Evolutionary conservation across 371 early-diverging fungal genomes (phyloP).

Genomic region (Umbelopsis sp.): DNA sequence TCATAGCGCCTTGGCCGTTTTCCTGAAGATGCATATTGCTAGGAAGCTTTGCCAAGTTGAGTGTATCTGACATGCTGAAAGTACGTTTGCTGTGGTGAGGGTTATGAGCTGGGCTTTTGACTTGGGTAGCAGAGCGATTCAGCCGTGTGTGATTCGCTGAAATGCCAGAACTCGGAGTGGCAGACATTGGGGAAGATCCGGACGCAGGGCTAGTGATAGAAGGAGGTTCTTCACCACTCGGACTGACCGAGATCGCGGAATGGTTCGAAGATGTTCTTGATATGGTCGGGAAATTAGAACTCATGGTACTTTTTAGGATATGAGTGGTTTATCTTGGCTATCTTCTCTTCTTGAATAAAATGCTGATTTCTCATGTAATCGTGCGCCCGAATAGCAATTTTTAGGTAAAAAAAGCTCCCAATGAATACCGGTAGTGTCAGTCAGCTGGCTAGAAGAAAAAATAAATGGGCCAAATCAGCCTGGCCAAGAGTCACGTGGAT

Average conservation of each 20-base stretch:
- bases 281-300: slow-evolving; percentile 15
- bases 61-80: slow-evolving; percentile 11
- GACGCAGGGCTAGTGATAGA: neutral
- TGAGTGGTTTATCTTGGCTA: slow-evolving; percentile 1
- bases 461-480: neutral
- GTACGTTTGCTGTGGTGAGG: slow-evolving; percentile 16
- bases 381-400: neutral
- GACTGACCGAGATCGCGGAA: slow-evolving; percentile 17
- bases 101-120: neutral
- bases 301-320: slow-evolving; percentile 11
- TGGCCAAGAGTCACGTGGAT: neutral
- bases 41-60: slow-evolving; percentile 5
- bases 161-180: neutral
- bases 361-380: slow-evolving; percentile 13
- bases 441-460: slow-evolving; percentile 9
- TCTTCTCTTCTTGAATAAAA: neutral
- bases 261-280: slow-evolving; percentile 15
- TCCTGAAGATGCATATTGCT: slow-evolving; percentile 10
- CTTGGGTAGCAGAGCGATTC: slow-evolving; percentile 12
- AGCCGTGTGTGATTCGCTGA: neutral
- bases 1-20: slow-evolving; percentile 9
- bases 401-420: neutral
- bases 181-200: neutral
- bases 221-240: neutral
- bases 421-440: slow-evolving; percentile 3